Evolutionary conservation across 1,139 yeast genomes (phyloP), one percentile per base, ranked within the genome.

Genomic region (Yamadazyma jaroonii): DNA sequence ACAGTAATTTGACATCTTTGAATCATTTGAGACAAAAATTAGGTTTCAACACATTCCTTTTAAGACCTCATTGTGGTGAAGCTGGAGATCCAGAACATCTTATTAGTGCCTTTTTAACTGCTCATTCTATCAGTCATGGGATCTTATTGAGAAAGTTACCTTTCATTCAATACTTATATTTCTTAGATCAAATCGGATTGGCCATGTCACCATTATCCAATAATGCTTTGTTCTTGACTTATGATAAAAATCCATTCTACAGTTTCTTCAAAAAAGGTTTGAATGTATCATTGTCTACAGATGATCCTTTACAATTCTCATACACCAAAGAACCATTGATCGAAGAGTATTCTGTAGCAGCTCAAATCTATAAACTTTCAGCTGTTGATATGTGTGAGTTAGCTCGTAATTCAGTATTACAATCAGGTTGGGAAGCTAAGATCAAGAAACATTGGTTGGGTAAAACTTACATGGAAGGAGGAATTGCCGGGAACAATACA

Each of bases 161-260:
- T 29, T 89, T 86, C 59, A 82, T 94, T 45, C 99, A 94, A 61
- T 94, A 92, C 58, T 67, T 94, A 48, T 94, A 82, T 66, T 94
- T 87, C 56, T 68, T 94, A 59, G 96, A 92, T 55, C 98, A 92
- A 61, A 81, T 94, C 54, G 97, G 96, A 22, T 76, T 94, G 59
- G 98, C 98, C n/a, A 92, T 94, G 98, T 89, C 97, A 6, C 99
- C 99, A 33, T 69, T 94, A 49, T 87, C 96, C 10, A 94, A 94
- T 67, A 94, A 94, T 61, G 98, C 98, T 0, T 72, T 94, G 55
- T 94, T 94, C 59, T 73, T 94, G 62, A 87, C 96, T 0, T 94
- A 92, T 56, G 98, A 92, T 56, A 92, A 92, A 78, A 96, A 32
- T 57, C 98, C 98, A 21, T 89, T 92, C 72, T 82, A 84, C 50